Base-by-base conservation (phyloP, 2,329 filamentous ascomycete species). In the Pyrenochaeta sp. region DNA sequence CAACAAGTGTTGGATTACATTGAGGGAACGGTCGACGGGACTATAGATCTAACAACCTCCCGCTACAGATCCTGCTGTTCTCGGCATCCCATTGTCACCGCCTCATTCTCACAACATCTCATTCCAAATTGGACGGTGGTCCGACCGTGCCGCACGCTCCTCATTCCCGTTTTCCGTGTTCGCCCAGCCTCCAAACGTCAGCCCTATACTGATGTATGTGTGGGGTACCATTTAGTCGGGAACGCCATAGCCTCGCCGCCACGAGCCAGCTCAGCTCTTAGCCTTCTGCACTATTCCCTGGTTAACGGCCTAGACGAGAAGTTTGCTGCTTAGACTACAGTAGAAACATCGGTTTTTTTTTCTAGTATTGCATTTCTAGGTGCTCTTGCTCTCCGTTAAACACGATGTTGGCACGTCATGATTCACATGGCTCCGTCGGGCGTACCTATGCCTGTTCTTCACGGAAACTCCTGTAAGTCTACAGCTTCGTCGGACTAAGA, bases 181-280 rank as follows among this genome's bases (percentile, higher is more conserved):
- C 41, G 46, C 52, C 51, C 54, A 47, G 51, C 44, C 46, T 18
- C 36, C 33, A 50, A 41, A 56, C 36, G 53, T 69, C 64, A 69
- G 64, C 61, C 60, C 57, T 64, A 65, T 61, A 57, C 54, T 52
- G 44, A 60, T 58, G 53, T 48, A 48, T 45, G 21, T 60, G 39
- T 57, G 47, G 63, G 43, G 49, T 56, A 51, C 52, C 58, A 54
- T 35, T 44, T 44, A 29, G 33, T 29, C 39, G 51, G 56, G 32
- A 54, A 27, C 27, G 45, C 45, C 61, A 64, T 64, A 64, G 65
- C 65, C 60, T 62, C 60, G 47, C 49, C 44, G 36, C 37, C 49
- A 52, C 47, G 51, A 49, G 50, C 42, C 52, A 56, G 44, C 55
- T 56, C 49, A 63, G 63, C 64, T 60, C 54, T 54, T 49, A 48